Conservation (phyloP, 2,329 filamentous ascomycete species). For the Dactylellina parvicollis region DNA sequence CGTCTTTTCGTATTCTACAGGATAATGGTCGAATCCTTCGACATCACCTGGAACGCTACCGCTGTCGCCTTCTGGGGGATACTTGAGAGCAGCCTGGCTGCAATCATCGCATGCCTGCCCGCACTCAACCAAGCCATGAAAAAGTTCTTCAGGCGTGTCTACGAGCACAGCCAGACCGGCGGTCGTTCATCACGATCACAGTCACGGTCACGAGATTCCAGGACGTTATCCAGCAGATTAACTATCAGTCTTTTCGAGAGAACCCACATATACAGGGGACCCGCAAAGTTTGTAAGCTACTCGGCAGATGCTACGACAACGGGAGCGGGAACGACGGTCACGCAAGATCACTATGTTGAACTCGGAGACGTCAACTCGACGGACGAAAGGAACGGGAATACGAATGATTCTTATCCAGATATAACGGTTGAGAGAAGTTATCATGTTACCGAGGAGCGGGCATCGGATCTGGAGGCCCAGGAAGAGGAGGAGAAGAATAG, state of each 20-base stretch:
- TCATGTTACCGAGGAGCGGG: constrained; percentile 40
- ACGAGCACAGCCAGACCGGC: constrained; percentile 7
- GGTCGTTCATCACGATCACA: not conserved
- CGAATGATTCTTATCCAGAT: constrained; percentile 37
- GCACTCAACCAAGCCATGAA: constrained; percentile 48
- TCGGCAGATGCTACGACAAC: constrained; percentile 43
- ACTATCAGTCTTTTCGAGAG: constrained; percentile 28
- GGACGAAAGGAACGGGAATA: not conserved
- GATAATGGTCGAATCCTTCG: constrained; percentile 36
- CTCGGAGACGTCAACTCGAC: constrained; percentile 13
- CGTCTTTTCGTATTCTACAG: constrained; percentile 36
- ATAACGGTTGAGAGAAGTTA: constrained; percentile 47
- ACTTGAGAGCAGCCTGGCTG: constrained; percentile 35
- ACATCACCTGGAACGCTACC: constrained; percentile 40
- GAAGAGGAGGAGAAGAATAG: constrained; percentile 9
- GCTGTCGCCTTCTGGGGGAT: constrained; percentile 48
- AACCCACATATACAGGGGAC: constrained; percentile 44
- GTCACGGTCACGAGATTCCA: not conserved
- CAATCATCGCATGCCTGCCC: constrained; percentile 41
- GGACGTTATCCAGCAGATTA: not conserved
- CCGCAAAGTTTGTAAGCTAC: constrained; percentile 43
- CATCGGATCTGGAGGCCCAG: constrained; percentile 31
- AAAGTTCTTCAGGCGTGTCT: constrained; percentile 1
- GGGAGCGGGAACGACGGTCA: not conserved
- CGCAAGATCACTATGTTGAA: constrained; percentile 38